These are phyloP conservation scores for Wickerhamomyces chambardii DNA, from an alignment of 805 yeast species.

Conservation along the genomic window DNA sequence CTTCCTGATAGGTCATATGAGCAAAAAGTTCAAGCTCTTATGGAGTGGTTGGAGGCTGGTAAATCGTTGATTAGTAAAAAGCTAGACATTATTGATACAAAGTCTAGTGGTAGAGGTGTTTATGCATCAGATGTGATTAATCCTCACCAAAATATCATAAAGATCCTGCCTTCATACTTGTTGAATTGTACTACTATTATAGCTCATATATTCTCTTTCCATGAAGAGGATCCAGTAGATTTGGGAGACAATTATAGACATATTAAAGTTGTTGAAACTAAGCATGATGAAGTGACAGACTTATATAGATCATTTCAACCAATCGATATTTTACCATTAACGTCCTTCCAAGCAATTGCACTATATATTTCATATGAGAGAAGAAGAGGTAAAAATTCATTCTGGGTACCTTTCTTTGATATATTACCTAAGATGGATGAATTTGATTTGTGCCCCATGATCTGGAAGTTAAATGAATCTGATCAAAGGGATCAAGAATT, in stretches of 20 bases:
- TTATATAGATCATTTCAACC: conserved; percentile 8
- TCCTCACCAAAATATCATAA: conserved; percentile 35
- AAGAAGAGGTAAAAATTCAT: conserved; percentile 29
- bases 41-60: conserved; percentile 1
- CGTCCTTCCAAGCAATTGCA: conserved; percentile 53
- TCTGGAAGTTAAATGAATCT: conserved; percentile 38
- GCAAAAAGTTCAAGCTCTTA: background rate
- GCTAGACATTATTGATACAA: conserved; percentile 30
- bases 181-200: conserved; percentile 49
- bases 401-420: conserved; percentile 63
- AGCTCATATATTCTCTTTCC: conserved; percentile 29
- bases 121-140: conserved; percentile 30
- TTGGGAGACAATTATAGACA: conserved; percentile 4
- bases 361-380: conserved; percentile 40
- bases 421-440: conserved; percentile 53
- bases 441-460: conserved; percentile 48
- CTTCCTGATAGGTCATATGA: background rate
- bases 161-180: conserved; percentile 48
- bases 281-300: conserved; percentile 6
- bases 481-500: conserved; percentile 13
- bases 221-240: conserved; percentile 11
- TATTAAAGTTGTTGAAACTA: conserved; percentile 9
- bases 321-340: conserved; percentile 29
- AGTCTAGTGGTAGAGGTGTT: conserved; percentile 57
- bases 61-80: conserved; percentile 27